phyloP scores from a whole-genome alignment of 1,284 basidiomycete genomes.

The Mycena sp. region DNA sequence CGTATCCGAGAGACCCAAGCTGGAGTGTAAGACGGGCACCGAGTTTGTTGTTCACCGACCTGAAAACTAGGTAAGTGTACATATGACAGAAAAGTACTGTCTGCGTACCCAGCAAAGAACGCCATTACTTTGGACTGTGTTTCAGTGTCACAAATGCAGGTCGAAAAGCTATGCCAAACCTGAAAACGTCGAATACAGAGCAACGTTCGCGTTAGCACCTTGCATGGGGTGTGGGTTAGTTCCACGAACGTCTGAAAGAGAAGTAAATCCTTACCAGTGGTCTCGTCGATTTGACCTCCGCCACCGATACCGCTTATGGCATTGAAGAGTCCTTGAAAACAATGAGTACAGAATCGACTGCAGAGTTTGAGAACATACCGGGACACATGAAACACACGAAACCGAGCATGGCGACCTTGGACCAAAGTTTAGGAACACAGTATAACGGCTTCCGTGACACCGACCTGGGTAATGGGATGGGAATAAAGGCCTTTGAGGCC shows the following conservation, averaged over 20 bases:
- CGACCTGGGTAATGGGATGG: conserved; percentile 58
- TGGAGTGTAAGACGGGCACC: conserved; percentile 79
- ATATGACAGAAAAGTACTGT: not conserved
- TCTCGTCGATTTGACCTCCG: conserved; percentile 71
- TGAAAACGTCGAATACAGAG: conserved; percentile 77
- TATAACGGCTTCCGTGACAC: conserved; percentile 37
- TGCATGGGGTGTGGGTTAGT: not conserved
- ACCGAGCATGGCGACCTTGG: conserved; percentile 64
- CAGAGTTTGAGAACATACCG: conserved; percentile 47
- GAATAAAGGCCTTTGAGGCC: conserved; percentile 55
- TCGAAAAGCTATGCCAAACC: conserved; percentile 17
- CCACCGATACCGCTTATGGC: conserved; percentile 72
- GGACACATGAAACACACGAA: conserved; percentile 77
- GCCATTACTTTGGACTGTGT: conserved; percentile 46
- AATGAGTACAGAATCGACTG: conserved; percentile 8
- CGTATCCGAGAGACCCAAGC: conserved; percentile 67
- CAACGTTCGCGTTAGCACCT: conserved; percentile 68
- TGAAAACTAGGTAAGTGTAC: conserved; percentile 37
- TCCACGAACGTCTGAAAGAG: not conserved
- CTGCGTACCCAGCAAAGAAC: conserved; percentile 71
- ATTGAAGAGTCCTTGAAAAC: conserved; percentile 58
- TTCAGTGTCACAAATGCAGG: not conserved
- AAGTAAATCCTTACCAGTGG: conserved; percentile 48
- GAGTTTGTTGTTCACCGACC: conserved; percentile 80
- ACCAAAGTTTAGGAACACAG: conserved; percentile 17